phyloP scores from a whole-genome alignment of 2,329 filamentous ascomycete species.

The Pestalotiopsis sp. region DNA sequence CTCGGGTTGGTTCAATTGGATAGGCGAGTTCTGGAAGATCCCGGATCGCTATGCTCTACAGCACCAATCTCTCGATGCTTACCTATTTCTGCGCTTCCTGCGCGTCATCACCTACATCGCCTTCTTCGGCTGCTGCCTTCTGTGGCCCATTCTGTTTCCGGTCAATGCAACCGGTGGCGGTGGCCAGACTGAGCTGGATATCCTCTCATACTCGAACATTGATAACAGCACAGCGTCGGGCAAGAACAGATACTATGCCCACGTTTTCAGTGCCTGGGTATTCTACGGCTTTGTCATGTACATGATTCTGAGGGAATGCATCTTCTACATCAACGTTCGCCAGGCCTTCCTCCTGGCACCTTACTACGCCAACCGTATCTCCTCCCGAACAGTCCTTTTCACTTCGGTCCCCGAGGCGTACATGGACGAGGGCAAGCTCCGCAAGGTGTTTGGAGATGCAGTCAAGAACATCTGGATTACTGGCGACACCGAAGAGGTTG shows the following conservation, averaged over 20 bases:
- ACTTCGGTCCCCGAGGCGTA: constrained; percentile 81
- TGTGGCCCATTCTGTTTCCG: constrained; percentile 85
- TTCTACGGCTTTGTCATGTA: constrained; percentile 90
- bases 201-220: constrained; percentile 80
- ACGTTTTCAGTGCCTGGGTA: constrained; percentile 78
- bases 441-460: constrained; percentile 78
- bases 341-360: constrained; percentile 91
- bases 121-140: constrained; percentile 80
- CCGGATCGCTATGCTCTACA: constrained; percentile 82
- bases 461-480: constrained; percentile 86
- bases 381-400: constrained; percentile 88
- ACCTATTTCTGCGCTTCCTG: constrained; percentile 86
- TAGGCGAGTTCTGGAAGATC: constrained; percentile 66
- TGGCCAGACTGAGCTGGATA: constrained; percentile 67
- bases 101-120: constrained; percentile 77
- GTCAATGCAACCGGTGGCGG: constrained; percentile 83
- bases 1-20: constrained; percentile 67
- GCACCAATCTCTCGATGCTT: constrained; percentile 90
- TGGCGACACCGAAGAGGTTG: constrained; percentile 74
- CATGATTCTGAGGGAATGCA: constrained; percentile 82
- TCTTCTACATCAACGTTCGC: constrained; percentile 90
- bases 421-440: constrained; percentile 74
- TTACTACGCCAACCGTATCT: constrained; percentile 81
- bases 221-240: constrained; percentile 47
- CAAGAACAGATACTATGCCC: constrained; percentile 76